These are phyloP conservation scores for Monilinia fructicola DNA, from an alignment of 2,329 filamentous ascomycete species.

Conservation along the genomic window DNA sequence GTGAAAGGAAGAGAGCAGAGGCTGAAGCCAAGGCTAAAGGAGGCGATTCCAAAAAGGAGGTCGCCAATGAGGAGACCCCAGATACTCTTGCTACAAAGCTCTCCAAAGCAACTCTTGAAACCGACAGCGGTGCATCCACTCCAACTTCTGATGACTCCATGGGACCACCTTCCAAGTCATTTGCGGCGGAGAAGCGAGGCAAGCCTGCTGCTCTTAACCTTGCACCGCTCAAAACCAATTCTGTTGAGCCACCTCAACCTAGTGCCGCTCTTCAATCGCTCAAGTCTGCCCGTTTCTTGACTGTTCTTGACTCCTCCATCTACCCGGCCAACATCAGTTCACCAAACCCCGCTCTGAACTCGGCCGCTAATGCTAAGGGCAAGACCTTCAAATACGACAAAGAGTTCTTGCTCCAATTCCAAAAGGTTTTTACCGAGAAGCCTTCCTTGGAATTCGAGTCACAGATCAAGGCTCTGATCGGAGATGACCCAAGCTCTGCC, in stretches of 20 bases:
- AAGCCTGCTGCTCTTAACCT: constrained; percentile 91
- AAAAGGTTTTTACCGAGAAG: constrained; percentile 94
- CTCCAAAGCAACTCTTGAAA: constrained; percentile 50
- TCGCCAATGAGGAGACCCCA: constrained; percentile 34
- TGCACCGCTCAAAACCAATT: constrained; percentile 74
- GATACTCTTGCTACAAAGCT: constrained; percentile 47
- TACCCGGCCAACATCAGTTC: constrained; percentile 85
- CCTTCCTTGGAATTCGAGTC: constrained; percentile 90
- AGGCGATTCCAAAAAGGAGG: constrained; percentile 34
- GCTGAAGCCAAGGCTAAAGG: constrained; percentile 43
- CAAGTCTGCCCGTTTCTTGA: constrained; percentile 85
- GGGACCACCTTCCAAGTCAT: constrained; percentile 53
- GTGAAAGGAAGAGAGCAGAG: constrained; percentile 58
- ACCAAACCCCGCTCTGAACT: constrained; percentile 88
- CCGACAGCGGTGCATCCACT: constrained; percentile 45
- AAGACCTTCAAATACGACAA: constrained; percentile 93
- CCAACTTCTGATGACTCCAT: constrained; percentile 48
- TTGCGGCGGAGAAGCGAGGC: constrained; percentile 60
- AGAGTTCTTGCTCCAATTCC: constrained; percentile 93
- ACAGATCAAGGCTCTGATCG: constrained; percentile 83
- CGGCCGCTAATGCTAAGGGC: constrained; percentile 73
- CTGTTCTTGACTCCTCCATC: constrained; percentile 71
- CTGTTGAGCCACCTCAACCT: constrained; percentile 86
- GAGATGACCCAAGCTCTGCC: constrained; percentile 67
- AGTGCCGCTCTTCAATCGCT: constrained; percentile 92